Percentiles rank a stretch among this genome's conserved stretches.
Conservation (phyloP, 2,329 filamentous ascomycete species). For the Cryphonectria radicalis region DNA sequence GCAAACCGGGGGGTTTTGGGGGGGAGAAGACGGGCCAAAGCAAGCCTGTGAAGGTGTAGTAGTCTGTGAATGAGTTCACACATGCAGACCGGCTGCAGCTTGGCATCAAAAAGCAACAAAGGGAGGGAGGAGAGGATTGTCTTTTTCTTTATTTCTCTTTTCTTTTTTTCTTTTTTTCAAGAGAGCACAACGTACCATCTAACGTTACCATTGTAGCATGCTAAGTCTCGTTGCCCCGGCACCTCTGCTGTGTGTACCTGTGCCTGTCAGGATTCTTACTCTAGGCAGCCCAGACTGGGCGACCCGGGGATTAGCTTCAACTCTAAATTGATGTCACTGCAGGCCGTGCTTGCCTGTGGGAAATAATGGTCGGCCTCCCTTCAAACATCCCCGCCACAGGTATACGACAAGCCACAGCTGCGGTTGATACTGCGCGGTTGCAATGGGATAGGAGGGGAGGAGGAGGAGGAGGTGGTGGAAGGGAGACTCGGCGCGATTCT, state of each 20-base stretch:
- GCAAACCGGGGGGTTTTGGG: neutral
- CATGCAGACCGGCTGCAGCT: neutral
- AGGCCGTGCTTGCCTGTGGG: neutral
- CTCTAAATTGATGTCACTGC: slow-evolving; percentile 20
- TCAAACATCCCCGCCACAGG: neutral
- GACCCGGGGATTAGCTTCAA: slow-evolving; percentile 16
- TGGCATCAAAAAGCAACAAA: neutral
- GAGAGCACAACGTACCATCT: neutral
- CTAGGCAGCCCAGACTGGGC: neutral
- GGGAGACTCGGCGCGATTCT: neutral
- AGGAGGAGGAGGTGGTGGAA: too few relatives aligned
- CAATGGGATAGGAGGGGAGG: neutral
- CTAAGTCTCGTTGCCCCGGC: neutral
- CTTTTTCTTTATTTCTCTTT: too few relatives aligned
- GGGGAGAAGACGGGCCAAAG: too few relatives aligned
- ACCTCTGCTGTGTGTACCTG: neutral
- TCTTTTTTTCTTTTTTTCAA: too few relatives aligned
- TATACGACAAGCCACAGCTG: neutral
- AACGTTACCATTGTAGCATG: neutral
- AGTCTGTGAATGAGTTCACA: neutral
- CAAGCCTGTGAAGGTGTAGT: neutral
- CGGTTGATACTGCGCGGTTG: neutral
- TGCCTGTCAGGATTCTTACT: neutral
- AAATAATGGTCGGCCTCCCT: neutral
- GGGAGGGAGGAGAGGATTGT: neutral